Evolutionary conservation across 768 basidiomycete species (phyloP), one percentile per base, ranked within the genome.

Genomic region (Lentinula boryana): DNA sequence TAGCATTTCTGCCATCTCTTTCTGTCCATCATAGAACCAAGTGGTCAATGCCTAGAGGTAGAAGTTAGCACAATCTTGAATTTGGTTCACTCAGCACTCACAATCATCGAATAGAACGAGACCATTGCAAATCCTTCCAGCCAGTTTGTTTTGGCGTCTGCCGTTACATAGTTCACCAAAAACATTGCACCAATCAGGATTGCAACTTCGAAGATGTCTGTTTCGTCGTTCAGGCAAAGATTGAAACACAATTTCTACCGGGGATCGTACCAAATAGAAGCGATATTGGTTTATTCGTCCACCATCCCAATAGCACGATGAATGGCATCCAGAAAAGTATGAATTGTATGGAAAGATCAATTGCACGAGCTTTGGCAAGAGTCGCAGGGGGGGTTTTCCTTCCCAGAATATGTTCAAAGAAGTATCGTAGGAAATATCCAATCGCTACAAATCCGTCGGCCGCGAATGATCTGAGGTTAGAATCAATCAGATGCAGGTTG

Each of bases 81-180:
- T 10, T 33, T 10, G 15, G 16, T 27, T 16, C 21, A 18, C 32
- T 63, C 64, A 32, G 27, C 58, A 57, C 61, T 18, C n/a, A 46
- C 87, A 59, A 86, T 85, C 81, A 89, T 86, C 54, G 78, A 51
- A 68, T 89, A 90, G 70, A 89, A 88, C 31, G 81, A 67, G 31
- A 89, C 74, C 79, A 91, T 80, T 18, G 84, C 79, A 48, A 78
- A 76, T 15, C 89, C 87, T 72, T 90, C 88, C 1, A 80, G 83
- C 87, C 88, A 91, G 66, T 91, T 91, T 3, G 89, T 90, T 71
- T 91, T 89, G 13, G 83, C 75, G 67, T 91, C 89, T 0, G 87
- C 86, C 12, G 88, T 89, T 56, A 91, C 85, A 67, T 88, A 89
- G 71, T 91, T 91, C 56, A 91, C 89, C 52, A 91, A 72, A 75